These are phyloP conservation scores for Trifolium repens DNA, from an alignment of 306 rosid genomes.

Conservation along the genomic window DNA sequence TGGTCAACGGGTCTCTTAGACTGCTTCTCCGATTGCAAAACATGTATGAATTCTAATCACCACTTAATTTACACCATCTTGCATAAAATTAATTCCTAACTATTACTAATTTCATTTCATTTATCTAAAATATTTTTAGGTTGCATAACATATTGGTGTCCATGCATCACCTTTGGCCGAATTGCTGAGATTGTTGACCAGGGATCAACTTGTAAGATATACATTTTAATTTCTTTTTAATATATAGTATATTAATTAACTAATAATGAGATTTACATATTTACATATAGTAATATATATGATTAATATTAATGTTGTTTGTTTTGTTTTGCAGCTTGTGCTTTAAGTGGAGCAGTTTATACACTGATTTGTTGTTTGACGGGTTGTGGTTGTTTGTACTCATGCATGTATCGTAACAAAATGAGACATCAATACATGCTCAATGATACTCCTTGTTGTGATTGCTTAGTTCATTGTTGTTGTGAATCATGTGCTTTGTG, in stretches of 20 bases:
- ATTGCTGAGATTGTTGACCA: slow-evolving; percentile 68
- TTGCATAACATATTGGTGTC: slow-evolving; percentile 70
- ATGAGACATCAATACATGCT: slow-evolving; percentile 58
- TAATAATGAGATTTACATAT: neutral
- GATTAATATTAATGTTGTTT: neutral
- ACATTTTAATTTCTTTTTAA: neutral
- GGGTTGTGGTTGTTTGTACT: slow-evolving; percentile 54
- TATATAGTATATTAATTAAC: neutral
- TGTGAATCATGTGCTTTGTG: slow-evolving; percentile 73
- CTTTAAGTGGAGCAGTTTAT: slow-evolving; percentile 60
- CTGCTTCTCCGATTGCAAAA: slow-evolving; percentile 13
- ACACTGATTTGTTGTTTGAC: slow-evolving; percentile 45
- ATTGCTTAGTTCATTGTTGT: slow-evolving; percentile 63
- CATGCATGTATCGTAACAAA: slow-evolving; percentile 64
- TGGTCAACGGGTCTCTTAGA: slow-evolving; percentile 18
- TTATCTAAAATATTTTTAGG: slow-evolving; percentile 44
- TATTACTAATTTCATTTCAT: neutral
- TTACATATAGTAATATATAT: no score
- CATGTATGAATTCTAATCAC: neutral
- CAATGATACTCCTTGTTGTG: slow-evolving; percentile 50
- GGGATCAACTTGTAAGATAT: slow-evolving; percentile 60
- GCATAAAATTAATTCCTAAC: neutral
- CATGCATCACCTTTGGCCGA: slow-evolving; percentile 74
- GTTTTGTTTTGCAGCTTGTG: slow-evolving; percentile 57
- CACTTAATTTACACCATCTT: neutral